A percentile compares a stretch with the other conserved stretches of the same genome.
Conservation (phyloP, 2,329 filamentous ascomycete genomes). For the Lecanicillium sp. region DNA sequence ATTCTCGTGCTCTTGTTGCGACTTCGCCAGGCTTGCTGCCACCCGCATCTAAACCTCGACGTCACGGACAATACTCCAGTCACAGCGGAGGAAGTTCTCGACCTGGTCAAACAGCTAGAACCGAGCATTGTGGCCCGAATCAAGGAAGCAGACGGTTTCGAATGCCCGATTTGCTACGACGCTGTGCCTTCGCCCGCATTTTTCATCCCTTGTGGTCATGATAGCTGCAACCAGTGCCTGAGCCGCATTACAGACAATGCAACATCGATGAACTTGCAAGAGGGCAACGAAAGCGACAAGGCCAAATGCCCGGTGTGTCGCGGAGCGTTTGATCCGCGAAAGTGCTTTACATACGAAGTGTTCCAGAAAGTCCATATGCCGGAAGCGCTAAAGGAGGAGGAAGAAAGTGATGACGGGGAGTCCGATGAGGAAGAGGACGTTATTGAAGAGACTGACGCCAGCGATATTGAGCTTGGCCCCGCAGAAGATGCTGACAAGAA, state of each 20-base stretch:
- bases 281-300: conserved; percentile 51
- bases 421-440: conserved; percentile 22
- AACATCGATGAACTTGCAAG: conserved; percentile 45
- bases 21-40: conserved; percentile 64
- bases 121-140: conserved; percentile 60
- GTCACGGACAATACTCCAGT: conserved; percentile 34
- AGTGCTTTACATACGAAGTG: conserved; percentile 65
- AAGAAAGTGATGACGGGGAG: conserved; percentile 32
- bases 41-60: conserved; percentile 26
- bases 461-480: conserved; percentile 24
- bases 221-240: conserved; percentile 72
- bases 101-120: conserved; percentile 56
- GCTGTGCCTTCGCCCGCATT: conserved; percentile 67
- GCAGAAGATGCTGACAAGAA: conserved; percentile 26
- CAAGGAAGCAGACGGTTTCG: conserved; percentile 53
- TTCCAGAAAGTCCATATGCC: conserved; percentile 71
- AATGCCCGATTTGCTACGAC: conserved; percentile 81
- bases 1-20: conserved; percentile 77
- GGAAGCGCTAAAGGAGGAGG: conserved; percentile 34
- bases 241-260: conserved; percentile 59
- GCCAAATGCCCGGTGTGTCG: conserved; percentile 74
- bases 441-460: conserved; percentile 17
- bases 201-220: conserved; percentile 78
- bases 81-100: conserved; percentile 45
- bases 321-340: conserved; percentile 56